Percentiles rank a stretch among this genome's conserved stretches.
Conservation (phyloP, 805 yeast genomes). For the Metschnikowia rubicola region DNA sequence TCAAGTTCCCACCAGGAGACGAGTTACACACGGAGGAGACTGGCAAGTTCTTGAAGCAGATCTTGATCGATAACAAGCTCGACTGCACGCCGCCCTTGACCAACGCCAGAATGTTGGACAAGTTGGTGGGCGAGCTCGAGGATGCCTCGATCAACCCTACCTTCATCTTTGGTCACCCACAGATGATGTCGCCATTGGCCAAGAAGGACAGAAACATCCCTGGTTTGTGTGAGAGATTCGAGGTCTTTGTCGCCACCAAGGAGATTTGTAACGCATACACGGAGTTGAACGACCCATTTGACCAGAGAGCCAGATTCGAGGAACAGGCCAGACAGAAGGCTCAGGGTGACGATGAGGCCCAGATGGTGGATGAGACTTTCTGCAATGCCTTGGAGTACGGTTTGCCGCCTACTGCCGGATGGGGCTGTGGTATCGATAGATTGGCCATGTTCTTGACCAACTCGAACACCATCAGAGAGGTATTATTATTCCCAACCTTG, state of each 20-base stretch:
- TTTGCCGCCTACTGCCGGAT: constrained; percentile 98
- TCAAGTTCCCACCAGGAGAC: constrained; percentile 93
- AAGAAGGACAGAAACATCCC: constrained; percentile 89
- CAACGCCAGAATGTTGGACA: constrained; percentile 98
- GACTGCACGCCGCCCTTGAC: constrained; percentile 93
- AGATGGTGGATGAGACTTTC: constrained; percentile 92
- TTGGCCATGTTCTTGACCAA: constrained; percentile 96
- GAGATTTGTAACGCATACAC: constrained; percentile 98
- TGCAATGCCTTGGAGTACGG: constrained; percentile 97
- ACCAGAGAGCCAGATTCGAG: constrained; percentile 95
- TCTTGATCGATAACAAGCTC: constrained; percentile 73
- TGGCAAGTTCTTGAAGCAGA: constrained; percentile 79
- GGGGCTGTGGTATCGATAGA: constrained; percentile 99
- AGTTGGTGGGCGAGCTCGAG: constrained; percentile 94
- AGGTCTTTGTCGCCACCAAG: constrained; percentile 97
- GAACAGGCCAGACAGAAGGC: constrained; percentile 98
- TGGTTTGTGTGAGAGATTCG: constrained; percentile 97
- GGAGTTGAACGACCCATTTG: constrained; percentile 98
- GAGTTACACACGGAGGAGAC: constrained; percentile 92
- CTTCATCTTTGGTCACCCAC: constrained; percentile 97
- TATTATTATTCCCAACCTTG: constrained; percentile 95
- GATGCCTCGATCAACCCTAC: constrained; percentile 95
- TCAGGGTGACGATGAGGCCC: constrained; percentile 99
- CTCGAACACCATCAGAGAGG: constrained; percentile 96
- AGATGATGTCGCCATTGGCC: constrained; percentile 99